phyloP scores from a whole-genome alignment of 805 yeast species.

The Tetrapisispora taiwanensis region DNA sequence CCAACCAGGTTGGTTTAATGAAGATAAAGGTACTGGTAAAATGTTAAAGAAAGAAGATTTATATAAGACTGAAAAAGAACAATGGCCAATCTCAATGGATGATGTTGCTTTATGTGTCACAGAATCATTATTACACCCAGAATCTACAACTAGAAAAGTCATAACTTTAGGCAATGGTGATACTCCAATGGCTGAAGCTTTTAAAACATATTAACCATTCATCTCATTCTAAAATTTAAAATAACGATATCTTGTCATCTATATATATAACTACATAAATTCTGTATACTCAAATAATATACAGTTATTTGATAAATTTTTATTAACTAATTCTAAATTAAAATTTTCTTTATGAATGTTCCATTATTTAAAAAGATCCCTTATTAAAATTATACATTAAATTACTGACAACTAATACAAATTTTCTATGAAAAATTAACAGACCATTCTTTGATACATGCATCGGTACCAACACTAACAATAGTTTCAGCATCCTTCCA shows the following conservation, averaged over 20 bases:
- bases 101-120: constrained; percentile 46
- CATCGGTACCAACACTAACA: constrained; percentile 72
- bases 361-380: no score
- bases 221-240: no score
- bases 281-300: no score
- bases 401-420: no score
- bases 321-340: no score
- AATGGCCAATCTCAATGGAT: constrained; percentile 34
- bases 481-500: constrained; percentile 51
- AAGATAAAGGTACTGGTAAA: constrained; percentile 33
- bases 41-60: constrained; percentile 17
- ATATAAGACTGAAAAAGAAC: constrained; percentile 14
- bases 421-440: no score
- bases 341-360: no score
- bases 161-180: constrained; percentile 39
- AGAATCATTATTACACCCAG: constrained; percentile 30
- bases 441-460: constrained; percentile 67
- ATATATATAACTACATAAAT: no score
- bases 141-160: constrained; percentile 34
- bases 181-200: constrained; percentile 18
- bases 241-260: no score
- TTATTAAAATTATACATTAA: no score
- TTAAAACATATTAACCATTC: constrained; percentile 3
- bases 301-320: no score
- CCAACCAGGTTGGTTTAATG: constrained; percentile 36